Evolutionary conservation across 306 rosid genomes (phyloP).

Genomic region (Trichosanthes truncata): DNA sequence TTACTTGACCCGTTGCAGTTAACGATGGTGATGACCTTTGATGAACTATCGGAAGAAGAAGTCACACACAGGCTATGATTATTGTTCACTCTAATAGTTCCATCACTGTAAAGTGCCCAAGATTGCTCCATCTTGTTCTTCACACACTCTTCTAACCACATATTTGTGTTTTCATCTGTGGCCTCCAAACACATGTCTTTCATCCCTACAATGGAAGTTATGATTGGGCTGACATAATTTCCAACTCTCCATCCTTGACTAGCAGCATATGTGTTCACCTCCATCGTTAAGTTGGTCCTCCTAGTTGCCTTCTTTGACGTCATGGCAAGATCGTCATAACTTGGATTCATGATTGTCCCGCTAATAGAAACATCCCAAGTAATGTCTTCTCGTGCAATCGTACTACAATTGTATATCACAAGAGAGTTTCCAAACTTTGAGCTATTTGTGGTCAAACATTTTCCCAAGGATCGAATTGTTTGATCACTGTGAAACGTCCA

Average conservation of each 20-base stretch:
- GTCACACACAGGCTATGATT: background rate
- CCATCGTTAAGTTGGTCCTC: background rate
- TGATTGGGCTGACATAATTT: background rate
- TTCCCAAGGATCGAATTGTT: background rate
- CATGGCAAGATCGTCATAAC: background rate
- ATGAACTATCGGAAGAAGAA: too few species aligned
- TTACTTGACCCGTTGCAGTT: too few species aligned
- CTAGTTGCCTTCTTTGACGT: background rate
- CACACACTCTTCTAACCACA: background rate
- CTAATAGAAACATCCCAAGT: background rate
- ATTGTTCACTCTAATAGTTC: background rate
- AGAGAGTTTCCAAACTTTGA: too few species aligned
- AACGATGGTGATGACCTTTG: too few species aligned
- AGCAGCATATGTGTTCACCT: background rate
- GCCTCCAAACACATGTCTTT: background rate
- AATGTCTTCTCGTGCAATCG: background rate
- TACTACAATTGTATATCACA: background rate
- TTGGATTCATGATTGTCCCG: background rate
- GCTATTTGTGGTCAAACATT: background rate
- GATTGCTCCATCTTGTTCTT: background rate
- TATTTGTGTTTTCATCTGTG: background rate
- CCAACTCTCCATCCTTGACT: background rate
- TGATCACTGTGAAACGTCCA: background rate
- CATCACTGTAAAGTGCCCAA: conserved; percentile 7
- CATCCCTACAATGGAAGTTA: background rate